Evolutionary conservation across 2,329 filamentous ascomycete genomes (phyloP).

Genomic region (Sarocladium oryzae): DNA sequence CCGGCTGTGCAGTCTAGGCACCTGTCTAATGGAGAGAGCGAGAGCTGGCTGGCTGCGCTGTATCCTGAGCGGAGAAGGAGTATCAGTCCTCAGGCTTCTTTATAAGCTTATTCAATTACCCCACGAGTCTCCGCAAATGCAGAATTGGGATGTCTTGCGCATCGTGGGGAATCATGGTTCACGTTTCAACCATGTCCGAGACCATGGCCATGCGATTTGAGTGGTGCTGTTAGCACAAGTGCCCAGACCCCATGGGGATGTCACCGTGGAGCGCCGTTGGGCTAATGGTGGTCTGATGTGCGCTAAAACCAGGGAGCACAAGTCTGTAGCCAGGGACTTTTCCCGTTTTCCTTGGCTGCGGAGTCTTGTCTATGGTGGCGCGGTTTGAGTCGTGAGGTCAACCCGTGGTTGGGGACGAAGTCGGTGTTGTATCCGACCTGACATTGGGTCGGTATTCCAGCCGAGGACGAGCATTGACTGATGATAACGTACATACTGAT

Average conservation of each 20-base stretch:
- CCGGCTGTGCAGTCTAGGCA: too few relatives aligned
- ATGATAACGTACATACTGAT: too few relatives aligned
- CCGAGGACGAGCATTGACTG: too few relatives aligned
- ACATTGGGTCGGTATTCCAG: not conserved
- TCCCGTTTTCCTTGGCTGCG: too few relatives aligned
- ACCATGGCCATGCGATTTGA: not conserved
- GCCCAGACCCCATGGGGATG: constrained; percentile 1
- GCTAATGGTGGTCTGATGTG: too few relatives aligned
- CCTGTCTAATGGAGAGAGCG: too few relatives aligned
- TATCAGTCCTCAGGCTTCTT: not conserved
- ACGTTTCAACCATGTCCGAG: not conserved
- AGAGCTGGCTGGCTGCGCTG: too few relatives aligned
- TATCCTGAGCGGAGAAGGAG: too few relatives aligned
- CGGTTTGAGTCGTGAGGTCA: too few relatives aligned
- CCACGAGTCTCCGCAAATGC: not conserved
- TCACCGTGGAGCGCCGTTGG: not conserved
- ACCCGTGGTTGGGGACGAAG: not conserved
- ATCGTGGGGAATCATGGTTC: not conserved
- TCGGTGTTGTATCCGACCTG: not conserved
- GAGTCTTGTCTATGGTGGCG: too few relatives aligned
- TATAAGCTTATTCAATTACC: constrained; percentile 5
- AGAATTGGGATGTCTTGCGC: not conserved
- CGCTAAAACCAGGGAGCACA: not conserved
- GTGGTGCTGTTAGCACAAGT: not conserved
- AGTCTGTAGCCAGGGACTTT: too few relatives aligned